A percentile compares a stretch with the other conserved stretches of the same genome.
phyloP scores from a whole-genome alignment of 1,284 basidiomycete genomes.

The Pascua sp. region DNA sequence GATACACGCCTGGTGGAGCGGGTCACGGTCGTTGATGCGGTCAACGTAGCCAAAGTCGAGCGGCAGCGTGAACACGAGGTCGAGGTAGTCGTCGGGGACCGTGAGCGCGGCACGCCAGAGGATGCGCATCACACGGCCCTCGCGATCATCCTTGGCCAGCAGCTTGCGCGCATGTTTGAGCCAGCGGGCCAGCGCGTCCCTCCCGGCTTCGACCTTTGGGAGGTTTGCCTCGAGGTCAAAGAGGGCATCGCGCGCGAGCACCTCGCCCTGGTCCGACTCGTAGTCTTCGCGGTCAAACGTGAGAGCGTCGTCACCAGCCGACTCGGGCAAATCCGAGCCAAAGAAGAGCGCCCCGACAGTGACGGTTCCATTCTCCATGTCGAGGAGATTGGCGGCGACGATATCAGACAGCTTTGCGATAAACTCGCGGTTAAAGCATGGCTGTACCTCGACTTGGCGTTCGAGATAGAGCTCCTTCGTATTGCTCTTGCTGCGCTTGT shows the following conservation, averaged over 20 bases:
- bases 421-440: conserved; percentile 95
- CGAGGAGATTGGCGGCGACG: conserved; percentile 86
- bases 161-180: conserved; percentile 58
- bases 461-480: conserved; percentile 96
- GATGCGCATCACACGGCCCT: conserved; percentile 62
- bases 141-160: conserved; percentile 43
- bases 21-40: conserved; percentile 93
- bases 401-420: conserved; percentile 94
- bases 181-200: conserved; percentile 63
- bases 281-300: conserved; percentile 68
- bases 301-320: conserved; percentile 47
- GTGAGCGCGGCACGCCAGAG: conserved; percentile 87
- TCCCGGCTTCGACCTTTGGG: conserved; percentile 62
- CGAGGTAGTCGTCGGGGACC: conserved; percentile 66
- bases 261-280: conserved; percentile 40
- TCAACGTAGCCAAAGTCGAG: conserved; percentile 92
- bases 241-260: conserved; percentile 62
- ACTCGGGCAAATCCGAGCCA: conserved; percentile 48
- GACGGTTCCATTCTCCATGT: conserved; percentile 76
- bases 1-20: conserved; percentile 90
- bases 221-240: conserved; percentile 83
- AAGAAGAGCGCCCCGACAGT: conserved; percentile 59
- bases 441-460: conserved; percentile 96
- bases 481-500: conserved; percentile 89
- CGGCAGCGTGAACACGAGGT: conserved; percentile 71